Conservation (phyloP, 106 monocot genomes). For the Hemerocallis citrina region DNA sequence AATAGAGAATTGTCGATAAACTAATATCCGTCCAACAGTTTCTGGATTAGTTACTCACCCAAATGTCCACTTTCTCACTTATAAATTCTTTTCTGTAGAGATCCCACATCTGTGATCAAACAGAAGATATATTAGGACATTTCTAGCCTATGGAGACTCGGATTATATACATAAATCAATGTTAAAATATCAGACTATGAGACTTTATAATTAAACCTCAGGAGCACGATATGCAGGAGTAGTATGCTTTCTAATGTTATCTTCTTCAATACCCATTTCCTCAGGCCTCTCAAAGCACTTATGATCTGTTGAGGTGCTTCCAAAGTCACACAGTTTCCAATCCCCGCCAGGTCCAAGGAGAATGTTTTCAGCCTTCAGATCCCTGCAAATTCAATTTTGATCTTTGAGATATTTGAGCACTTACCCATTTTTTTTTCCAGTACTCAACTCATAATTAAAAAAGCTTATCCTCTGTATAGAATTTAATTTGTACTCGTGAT, state of each 20-base stretch:
- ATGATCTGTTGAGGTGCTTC: constrained; percentile 79
- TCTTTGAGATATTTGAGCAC: no score
- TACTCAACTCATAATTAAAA: no score
- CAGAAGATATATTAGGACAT: not conserved
- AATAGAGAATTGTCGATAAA: not conserved
- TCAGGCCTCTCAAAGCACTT: constrained; percentile 70
- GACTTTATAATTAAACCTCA: no score
- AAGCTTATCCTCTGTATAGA: no score
- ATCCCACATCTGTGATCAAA: constrained; percentile 68
- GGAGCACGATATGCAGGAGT: constrained; percentile 76
- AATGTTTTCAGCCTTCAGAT: constrained; percentile 80
- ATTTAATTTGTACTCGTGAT: no score
- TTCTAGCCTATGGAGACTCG: no score
- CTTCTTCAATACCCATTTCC: constrained; percentile 85
- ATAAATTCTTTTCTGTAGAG: constrained; percentile 68
- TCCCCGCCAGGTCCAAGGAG: constrained; percentile 64
- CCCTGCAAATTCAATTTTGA: no score
- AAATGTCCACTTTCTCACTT: constrained; percentile 83
- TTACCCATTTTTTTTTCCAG: no score
- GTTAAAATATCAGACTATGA: no score
- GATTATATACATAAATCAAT: no score
- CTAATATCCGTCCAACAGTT: not conserved
- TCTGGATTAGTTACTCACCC: constrained; percentile 34
- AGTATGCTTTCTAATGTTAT: constrained; percentile 73
- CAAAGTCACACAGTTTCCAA: constrained; percentile 86